Percentiles rank a stretch among this genome's conserved stretches.
These are phyloP conservation scores for Plasmodium gallinaceum DNA, from an alignment of 169 alveolate species.

Conservation along the genomic window DNA sequence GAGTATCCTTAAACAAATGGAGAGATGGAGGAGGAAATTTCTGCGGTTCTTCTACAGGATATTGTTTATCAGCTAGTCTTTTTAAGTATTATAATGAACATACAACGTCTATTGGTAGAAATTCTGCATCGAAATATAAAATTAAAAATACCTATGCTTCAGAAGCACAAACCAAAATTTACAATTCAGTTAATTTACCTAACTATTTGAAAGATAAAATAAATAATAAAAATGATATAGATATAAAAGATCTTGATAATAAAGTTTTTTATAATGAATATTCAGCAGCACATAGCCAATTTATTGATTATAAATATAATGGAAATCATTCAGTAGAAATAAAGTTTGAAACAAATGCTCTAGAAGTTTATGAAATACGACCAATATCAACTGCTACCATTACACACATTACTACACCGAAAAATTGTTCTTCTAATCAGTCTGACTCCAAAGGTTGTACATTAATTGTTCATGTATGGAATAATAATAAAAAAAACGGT, in stretches of 20 bases:
- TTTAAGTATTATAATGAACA: slow-evolving; percentile 37
- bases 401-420: slow-evolving; percentile 66
- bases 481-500: slow-evolving; percentile 27
- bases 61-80: slow-evolving; percentile 52
- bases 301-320: slow-evolving; percentile 74
- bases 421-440: slow-evolving; percentile 36
- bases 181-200: slow-evolving; percentile 20
- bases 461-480: slow-evolving; percentile 66
- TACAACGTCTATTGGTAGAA: slow-evolving; percentile 16
- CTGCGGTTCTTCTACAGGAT: slow-evolving; percentile 25
- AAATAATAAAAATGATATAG: neutral
- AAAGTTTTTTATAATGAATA: slow-evolving; percentile 47
- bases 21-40: slow-evolving; percentile 50
- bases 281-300: slow-evolving; percentile 53
- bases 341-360: slow-evolving; percentile 64
- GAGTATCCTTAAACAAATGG: slow-evolving; percentile 69
- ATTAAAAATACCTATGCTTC: slow-evolving; percentile 64
- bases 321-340: slow-evolving; percentile 70
- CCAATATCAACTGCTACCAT: slow-evolving; percentile 66
- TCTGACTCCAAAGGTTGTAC: slow-evolving; percentile 43
- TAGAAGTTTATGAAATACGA: slow-evolving; percentile 70
- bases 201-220: slow-evolving; percentile 52
- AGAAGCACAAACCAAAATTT: slow-evolving; percentile 65
- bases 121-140: slow-evolving; percentile 55
- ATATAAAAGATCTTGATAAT: slow-evolving; percentile 57